Percentiles rank a stretch among this genome's conserved stretches.
phyloP scores from a whole-genome alignment of 345 rosid species.

The Arabis alpina region DNA sequence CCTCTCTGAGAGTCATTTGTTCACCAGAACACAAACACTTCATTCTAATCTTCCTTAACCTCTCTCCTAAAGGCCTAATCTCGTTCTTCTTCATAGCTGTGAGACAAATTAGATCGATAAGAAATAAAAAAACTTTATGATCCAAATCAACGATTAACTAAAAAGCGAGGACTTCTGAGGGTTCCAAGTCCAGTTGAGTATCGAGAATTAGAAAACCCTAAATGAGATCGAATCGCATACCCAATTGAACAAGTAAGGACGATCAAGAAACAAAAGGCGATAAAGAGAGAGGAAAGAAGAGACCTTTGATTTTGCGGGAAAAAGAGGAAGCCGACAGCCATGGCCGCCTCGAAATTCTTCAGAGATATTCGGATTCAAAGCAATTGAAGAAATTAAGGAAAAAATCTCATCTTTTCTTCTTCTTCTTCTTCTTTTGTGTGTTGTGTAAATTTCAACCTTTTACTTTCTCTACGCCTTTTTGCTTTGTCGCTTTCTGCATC shows the following conservation, averaged over 20 bases:
- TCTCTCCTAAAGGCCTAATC: conserved; percentile 41
- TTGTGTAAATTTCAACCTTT: conserved; percentile 8
- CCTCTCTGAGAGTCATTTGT: conserved; percentile 47
- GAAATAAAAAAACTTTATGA: background rate
- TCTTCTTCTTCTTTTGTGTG: background rate
- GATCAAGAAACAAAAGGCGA: conserved; percentile 26
- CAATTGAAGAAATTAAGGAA: conserved; percentile 14
- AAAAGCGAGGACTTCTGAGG: conserved; percentile 29
- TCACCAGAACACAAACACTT: conserved; percentile 65
- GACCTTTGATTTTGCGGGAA: conserved; percentile 39
- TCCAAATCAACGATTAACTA: background rate
- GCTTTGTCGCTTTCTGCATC: conserved; percentile 43
- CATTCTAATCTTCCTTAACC: conserved; percentile 54
- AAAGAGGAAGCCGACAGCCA: conserved; percentile 36
- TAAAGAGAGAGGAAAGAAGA: background rate
- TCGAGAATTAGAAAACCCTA: conserved; percentile 16
- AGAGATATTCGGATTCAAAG: conserved; percentile 42
- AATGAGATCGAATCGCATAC: conserved; percentile 22
- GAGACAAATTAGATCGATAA: conserved; percentile 7
- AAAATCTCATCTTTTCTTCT: conserved; percentile 40
- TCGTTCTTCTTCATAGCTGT: conserved; percentile 52
- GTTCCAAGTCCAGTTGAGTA: conserved; percentile 25
- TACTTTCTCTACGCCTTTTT: conserved; percentile 35
- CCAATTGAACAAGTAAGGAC: conserved; percentile 23
- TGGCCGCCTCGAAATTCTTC: conserved; percentile 41